Base-by-base conservation (phyloP, 129 eudicot genomes). In the Flaveria robusta region DNA sequence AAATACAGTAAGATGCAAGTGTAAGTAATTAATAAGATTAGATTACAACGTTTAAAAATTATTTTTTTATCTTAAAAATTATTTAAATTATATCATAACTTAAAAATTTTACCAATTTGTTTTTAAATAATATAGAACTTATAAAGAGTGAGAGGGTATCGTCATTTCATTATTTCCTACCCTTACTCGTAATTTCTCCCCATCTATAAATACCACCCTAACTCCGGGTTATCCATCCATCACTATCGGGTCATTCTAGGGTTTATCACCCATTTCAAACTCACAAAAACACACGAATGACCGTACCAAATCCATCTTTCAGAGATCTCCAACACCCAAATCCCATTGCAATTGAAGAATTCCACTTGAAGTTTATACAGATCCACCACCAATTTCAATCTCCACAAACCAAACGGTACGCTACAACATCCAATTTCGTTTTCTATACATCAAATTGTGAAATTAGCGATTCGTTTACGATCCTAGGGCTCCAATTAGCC, bases 141-240 rank as follows among this genome's bases (percentile, higher is more conserved):
- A n/a, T n/a, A n/a, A n/a, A 9, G 2, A 11, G 5, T n/a, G 31
- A 0, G 8, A 23, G 74, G 79, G 70, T 73, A 51, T 54, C 23
- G 79, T 73, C 83, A 72, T 80, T 80, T 42, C 74, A 3, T 0
- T 1, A 23, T 14, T 13, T 19, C 31, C 41, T 64, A 77, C 85
- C 85, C 85, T 71, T 77, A 71, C 66, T 82, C 56, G 82, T 72
- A 67, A 72, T 78, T 76, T 73, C 71, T 68, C 78, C 29, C 39
- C 74, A 14, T 18, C 74, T 75, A 78, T 76, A 63, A 66, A 71
- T 63, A 74, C 62, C 65, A n/a, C 51, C 73, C 75, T 54, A 3
- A 60, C 47, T 26, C 76, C 78, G 64, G 24, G 65, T 68, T 46
- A 59, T 22, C 42, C 70, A 74, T 42, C 65, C 9, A 72, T 39